A percentile compares a stretch with the other conserved stretches of the same genome.
These are phyloP conservation scores for Arctostaphylos glauca DNA, from an alignment of 148 eudicot species.

Conservation along the genomic window DNA sequence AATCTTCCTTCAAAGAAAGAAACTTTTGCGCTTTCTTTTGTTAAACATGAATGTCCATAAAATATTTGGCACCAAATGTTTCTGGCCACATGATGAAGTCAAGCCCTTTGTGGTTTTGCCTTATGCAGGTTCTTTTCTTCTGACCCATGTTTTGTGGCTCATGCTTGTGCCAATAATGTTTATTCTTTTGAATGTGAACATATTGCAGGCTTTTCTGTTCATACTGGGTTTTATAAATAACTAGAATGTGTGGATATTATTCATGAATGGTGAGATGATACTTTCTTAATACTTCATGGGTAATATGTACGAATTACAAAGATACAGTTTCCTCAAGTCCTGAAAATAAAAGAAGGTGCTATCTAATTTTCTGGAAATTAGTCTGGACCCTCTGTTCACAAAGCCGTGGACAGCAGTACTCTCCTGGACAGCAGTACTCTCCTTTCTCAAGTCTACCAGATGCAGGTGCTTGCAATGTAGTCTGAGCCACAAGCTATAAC, in stretches of 20 bases:
- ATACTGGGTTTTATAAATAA: not conserved
- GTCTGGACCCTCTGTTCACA: not conserved
- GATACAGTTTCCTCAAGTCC: not conserved
- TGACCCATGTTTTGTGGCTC: not conserved
- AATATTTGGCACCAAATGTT: not conserved
- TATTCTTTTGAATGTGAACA: not conserved
- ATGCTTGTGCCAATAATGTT: not conserved
- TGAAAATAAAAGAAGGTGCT: not conserved
- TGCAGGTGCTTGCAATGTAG: conserved; percentile 7
- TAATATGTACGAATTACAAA: not conserved
- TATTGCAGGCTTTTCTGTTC: not conserved
- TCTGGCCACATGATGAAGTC: not conserved
- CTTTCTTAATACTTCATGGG: not conserved
- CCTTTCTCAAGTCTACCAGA: not conserved
- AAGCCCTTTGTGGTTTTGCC: not conserved
- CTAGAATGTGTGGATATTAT: not conserved
- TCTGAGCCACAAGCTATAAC: not conserved
- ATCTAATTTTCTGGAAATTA: not conserved
- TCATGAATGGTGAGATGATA: not conserved
- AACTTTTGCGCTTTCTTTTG: not conserved
- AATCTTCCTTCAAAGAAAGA: not conserved
- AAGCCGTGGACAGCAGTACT: not conserved
- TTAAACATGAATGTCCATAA: not conserved
- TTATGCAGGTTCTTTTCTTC: not conserved
- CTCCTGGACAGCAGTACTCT: too few relatives aligned